Evolutionary conservation across 352 stramenopile species (phyloP), one percentile per base, ranked within the genome.

Genomic region (Lagenidium sp.): DNA sequence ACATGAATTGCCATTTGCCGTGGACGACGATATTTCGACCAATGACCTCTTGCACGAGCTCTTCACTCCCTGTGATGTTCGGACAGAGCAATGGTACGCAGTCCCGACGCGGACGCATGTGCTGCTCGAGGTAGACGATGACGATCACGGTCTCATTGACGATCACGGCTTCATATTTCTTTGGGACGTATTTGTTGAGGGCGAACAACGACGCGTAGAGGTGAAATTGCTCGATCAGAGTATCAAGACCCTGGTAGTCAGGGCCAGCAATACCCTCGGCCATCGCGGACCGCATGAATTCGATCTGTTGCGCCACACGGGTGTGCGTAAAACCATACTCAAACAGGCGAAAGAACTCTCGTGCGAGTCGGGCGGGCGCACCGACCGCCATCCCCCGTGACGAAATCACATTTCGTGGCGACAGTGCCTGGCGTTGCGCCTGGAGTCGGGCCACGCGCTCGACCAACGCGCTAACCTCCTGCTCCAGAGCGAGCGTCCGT

Each of bases 241-340:
- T 52, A 16, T 80, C 68, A 4, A 81, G 44, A 20, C 68, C 70
- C 3, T 49, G 18, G 51, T 77, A 83, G 42, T 83, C 69, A 1
- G 70, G 69, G 0, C 70, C 73, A n/a, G 48, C 31, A 3, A 78
- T 54, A 13, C 63, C 22, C 15, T 42, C 49, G 22, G 44, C 68
- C 74, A 82, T 84, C 38, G 69, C 49, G 20, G 64, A 54, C 13
- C 72, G 68, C 8, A 85, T 26, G 30, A 85, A 83, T n/a, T n/a
- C n/a, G n/a, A n/a, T n/a, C n/a, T n/a, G n/a, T n/a, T n/a, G n/a
- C n/a, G n/a, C n/a, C n/a, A n/a, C n/a, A n/a, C n/a, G n/a, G n/a
- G n/a, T n/a, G n/a, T 32, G 8, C 28, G 15, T 15, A 32, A 13
- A 15, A 32, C 28, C 28, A 32, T 13, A 32, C 50, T 80, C 56